Evolutionary conservation across 768 basidiomycete species (phyloP).

Genomic region (Exidia glandulosa): DNA sequence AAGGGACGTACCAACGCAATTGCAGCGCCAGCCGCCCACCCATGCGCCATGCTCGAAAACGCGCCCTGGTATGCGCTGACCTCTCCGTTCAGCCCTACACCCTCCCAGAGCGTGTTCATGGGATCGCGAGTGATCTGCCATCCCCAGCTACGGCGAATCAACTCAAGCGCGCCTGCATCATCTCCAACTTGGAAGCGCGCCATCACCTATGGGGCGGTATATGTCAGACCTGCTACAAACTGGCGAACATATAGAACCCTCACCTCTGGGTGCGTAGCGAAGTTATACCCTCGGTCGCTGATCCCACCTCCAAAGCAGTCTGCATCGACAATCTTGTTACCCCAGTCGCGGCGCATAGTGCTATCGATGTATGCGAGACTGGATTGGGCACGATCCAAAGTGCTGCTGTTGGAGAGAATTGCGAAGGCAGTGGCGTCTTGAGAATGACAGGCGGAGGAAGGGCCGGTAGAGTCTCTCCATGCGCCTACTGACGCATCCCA

Average conservation of each 20-base stretch:
- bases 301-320: neutral
- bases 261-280: neutral
- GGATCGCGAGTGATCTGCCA: neutral
- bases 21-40: neutral
- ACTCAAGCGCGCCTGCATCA: neutral
- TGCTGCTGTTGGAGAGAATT: neutral
- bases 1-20: neutral
- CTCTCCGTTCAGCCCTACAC: neutral
- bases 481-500: neutral
- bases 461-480: neutral
- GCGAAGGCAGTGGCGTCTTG: neutral
- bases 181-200: neutral
- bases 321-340: neutral
- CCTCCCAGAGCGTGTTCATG: neutral
- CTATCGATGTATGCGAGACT: neutral
- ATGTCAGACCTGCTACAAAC: too few species aligned
- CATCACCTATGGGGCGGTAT: too few species aligned
- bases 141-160: neutral
- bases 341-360: neutral
- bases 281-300: neutral
- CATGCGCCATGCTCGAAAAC: neutral
- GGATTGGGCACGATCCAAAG: neutral
- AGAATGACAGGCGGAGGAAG: neutral
- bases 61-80: neutral
- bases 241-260: too few species aligned